A percentile compares a stretch with the other conserved stretches of the same genome.
These are phyloP conservation scores for Mycena chlorophos DNA, from an alignment of 768 basidiomycete genomes.

Conservation along the genomic window DNA sequence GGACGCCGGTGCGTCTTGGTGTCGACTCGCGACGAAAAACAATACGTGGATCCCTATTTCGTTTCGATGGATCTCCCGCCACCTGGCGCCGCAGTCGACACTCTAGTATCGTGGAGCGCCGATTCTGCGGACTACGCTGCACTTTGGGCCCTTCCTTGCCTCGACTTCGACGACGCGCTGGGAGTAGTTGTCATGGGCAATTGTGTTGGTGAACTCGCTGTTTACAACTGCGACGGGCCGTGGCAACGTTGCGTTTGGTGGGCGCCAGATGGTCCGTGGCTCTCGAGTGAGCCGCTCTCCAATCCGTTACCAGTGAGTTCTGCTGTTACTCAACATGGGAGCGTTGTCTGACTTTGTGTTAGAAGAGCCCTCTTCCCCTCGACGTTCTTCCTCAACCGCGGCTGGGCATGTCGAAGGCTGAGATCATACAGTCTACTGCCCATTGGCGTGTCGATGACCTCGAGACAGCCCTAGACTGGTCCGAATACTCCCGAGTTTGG, in stretches of 20 bases:
- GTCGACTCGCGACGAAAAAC: background rate
- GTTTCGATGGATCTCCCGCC: background rate
- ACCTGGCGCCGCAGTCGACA: background rate
- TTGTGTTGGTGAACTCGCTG: background rate
- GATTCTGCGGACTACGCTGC: background rate
- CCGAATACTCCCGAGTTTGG: no score
- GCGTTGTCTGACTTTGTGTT: no score
- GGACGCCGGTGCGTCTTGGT: background rate
- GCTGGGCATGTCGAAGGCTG: no score
- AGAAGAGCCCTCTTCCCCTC: no score
- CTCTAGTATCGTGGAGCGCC: background rate
- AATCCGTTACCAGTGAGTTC: no score
- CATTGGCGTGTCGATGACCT: no score
- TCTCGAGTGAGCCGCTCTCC: background rate
- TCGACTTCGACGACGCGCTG: background rate
- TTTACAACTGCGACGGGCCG: background rate
- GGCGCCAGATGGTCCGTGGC: background rate
- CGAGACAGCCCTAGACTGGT: no score
- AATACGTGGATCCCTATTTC: background rate
- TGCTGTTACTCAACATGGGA: no score
- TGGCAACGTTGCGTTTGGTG: background rate
- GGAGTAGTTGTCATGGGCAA: background rate
- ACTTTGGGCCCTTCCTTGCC: background rate
- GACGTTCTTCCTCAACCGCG: no score
- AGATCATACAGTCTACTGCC: no score